Evolutionary conservation across 1,284 basidiomycete genomes (phyloP).

Genomic region (Leccinum pachyderme): DNA sequence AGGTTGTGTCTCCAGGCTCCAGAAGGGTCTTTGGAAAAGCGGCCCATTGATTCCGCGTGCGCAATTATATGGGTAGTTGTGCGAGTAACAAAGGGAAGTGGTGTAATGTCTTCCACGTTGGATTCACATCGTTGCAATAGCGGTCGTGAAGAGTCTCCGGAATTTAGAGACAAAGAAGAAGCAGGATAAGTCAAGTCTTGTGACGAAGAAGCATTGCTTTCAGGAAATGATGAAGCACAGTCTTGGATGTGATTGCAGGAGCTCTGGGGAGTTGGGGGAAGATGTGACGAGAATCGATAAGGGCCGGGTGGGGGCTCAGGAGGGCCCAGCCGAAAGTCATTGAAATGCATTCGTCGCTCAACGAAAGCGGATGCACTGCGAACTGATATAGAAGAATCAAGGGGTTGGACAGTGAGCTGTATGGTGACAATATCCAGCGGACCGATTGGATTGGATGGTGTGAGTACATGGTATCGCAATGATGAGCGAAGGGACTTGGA

Average conservation of each 20-base stretch:
- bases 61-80: constrained; percentile 52
- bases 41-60: constrained; percentile 55
- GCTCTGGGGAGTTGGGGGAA: constrained; percentile 21
- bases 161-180: constrained; percentile 39
- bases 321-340: constrained; percentile 35
- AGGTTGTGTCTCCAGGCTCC: constrained; percentile 64
- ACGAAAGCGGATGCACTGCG: constrained; percentile 53
- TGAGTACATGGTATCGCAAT: constrained; percentile 48
- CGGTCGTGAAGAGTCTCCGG: constrained; percentile 36
- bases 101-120: constrained; percentile 14
- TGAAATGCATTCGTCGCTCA: constrained; percentile 54
- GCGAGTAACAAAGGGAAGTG: constrained; percentile 26
- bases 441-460: constrained; percentile 49
- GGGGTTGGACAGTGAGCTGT: constrained; percentile 46
- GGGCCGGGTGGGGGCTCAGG: constrained; percentile 22
- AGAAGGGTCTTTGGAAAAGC: constrained; percentile 50
- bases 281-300: constrained; percentile 21
- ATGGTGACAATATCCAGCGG: constrained; percentile 58
- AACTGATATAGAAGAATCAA: constrained; percentile 48
- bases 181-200: constrained; percentile 26
- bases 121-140: constrained; percentile 25
- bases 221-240: constrained; percentile 3
- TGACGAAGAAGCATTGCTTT: constrained; percentile 21
- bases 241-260: constrained; percentile 15
- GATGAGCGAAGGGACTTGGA: constrained; percentile 46